Base-by-base conservation (phyloP, 2,329 filamentous ascomycete genomes). In the Clonostachys rhizophaga region DNA sequence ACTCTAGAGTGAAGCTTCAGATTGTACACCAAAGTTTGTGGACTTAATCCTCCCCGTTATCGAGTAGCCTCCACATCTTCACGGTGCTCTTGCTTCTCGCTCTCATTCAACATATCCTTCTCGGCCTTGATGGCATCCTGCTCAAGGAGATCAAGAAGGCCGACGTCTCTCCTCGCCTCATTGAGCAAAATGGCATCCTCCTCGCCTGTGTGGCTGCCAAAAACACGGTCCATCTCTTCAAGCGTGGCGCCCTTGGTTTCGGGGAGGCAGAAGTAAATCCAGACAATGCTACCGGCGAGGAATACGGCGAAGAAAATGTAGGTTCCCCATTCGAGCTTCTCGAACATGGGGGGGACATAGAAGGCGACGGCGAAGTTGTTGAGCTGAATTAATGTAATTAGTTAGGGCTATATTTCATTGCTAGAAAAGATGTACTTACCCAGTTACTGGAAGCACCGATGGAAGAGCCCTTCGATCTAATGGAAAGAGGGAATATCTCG, bases 401-500 rank as follows among this genome's bases (percentile, higher is more conserved):
- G 77, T 80, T 3, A 84, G 24, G 24, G 24, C 24, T 30, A 30
- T 10, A 30, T 9, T 30, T 10, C 24, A 30, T 30, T 10, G 24
- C 24, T 30, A 10, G 24, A 4, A 30, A 30, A 30, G 24, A 10
- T 30, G 6, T 13, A 49, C 51, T 42, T 55, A 64, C 51, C 70
- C 70, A 59, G 61, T 57, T 84, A 2, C 74, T 75, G 50, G 72
- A 78, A 0, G 79, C 82, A 0, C 75, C 75, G 11, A 84, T 66
- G 0, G 81, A 78, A 4, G 83, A 78, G 24, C 83, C 83, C 58
- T 87, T 86, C 2, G 82, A 79, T 10, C 83, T 70, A 1, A 84
- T 66, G 3, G 75, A 78, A 1, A 72, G 74, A 0, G 83, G 78
- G 58, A 85, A 87, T 10, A 86, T 78, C 55, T 87, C 83, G 6